Evolutionary conservation across 306 rosid species (phyloP).

Genomic region (Hippophae gyantsensis): DNA sequence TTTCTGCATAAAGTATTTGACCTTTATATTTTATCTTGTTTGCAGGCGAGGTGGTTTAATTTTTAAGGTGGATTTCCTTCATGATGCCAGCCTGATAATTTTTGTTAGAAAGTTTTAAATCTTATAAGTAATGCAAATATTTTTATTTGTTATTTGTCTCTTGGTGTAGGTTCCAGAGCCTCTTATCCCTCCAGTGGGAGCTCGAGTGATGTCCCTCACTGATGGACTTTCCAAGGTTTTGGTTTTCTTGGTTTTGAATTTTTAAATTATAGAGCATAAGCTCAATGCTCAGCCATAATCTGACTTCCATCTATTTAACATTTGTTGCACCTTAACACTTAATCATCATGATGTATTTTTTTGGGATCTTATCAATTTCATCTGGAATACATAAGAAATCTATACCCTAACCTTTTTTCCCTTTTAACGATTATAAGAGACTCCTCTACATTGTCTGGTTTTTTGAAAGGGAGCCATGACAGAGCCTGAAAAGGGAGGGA

Average conservation of each 20-base stretch:
- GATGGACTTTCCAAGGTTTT: conserved; percentile 91
- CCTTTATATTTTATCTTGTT: conserved; percentile 25
- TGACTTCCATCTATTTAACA: too few species aligned
- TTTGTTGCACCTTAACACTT: too few species aligned
- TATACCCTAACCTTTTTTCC: too few species aligned
- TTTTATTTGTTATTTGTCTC: conserved; percentile 17
- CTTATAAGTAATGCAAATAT: conserved; percentile 9
- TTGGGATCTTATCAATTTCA: too few species aligned
- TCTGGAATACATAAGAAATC: too few species aligned
- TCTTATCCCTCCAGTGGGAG: conserved; percentile 91
- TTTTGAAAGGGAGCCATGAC: too few species aligned
- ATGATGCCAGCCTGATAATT: conserved; percentile 14
- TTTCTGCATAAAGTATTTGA: conserved; percentile 8
- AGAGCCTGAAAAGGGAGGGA: not conserved
- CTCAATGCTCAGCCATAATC: not conserved
- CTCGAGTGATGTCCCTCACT: conserved; percentile 87
- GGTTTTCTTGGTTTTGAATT: conserved; percentile 2
- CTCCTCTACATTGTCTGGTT: too few species aligned
- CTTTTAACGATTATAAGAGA: too few species aligned
- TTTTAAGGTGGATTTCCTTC: conserved; percentile 57
- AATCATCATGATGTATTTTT: too few species aligned
- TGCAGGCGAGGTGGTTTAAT: conserved; percentile 76
- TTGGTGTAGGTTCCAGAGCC: conserved; percentile 84
- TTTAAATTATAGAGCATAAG: not conserved
- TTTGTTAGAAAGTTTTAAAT: conserved; percentile 16